Percentiles rank a stretch among this genome's conserved stretches.
Conservation (phyloP, 192 early-diverging fungal genomes). For the Neocallimastix lanati region DNA sequence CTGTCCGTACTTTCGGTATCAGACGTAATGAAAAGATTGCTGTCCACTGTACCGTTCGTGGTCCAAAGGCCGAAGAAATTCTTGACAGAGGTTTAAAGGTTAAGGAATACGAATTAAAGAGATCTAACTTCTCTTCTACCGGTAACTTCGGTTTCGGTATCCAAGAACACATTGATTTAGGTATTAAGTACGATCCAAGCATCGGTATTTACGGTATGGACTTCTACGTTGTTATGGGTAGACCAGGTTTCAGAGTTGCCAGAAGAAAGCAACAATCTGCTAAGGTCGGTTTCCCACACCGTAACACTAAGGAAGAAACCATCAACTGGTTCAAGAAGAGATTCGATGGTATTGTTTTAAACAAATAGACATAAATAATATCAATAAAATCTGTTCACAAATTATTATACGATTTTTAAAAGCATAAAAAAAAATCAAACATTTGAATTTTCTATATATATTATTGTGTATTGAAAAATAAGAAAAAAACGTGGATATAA, state of each 20-base stretch:
- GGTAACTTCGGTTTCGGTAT: constrained; percentile 99
- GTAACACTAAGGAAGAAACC: constrained; percentile 89
- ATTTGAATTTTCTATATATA: no score
- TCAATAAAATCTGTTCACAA: neutral
- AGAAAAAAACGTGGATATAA: no score
- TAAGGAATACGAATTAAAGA: constrained; percentile 96
- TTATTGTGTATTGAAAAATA: no score
- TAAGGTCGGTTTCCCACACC: constrained; percentile 78
- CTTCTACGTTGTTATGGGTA: constrained; percentile 97
- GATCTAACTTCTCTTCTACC: constrained; percentile 87
- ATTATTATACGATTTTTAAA: neutral
- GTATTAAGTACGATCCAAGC: constrained; percentile 81
- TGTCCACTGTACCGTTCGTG: constrained; percentile 97
- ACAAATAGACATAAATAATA: constrained; percentile 37
- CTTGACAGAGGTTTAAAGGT: constrained; percentile 99
- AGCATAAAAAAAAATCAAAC: neutral
- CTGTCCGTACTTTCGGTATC: constrained; percentile 99
- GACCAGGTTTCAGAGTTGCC: constrained; percentile 88
- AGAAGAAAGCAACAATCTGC: constrained; percentile 72
- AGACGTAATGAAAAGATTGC: constrained; percentile 99
- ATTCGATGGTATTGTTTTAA: constrained; percentile 74
- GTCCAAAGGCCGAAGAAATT: constrained; percentile 86
- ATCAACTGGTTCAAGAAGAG: constrained; percentile 96
- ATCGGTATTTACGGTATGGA: constrained; percentile 63
- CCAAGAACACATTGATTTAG: constrained; percentile 99